These are phyloP conservation scores for Pseudozyma thailandica DNA, from an alignment of 1,284 basidiomycete species.

Conservation along the genomic window DNA sequence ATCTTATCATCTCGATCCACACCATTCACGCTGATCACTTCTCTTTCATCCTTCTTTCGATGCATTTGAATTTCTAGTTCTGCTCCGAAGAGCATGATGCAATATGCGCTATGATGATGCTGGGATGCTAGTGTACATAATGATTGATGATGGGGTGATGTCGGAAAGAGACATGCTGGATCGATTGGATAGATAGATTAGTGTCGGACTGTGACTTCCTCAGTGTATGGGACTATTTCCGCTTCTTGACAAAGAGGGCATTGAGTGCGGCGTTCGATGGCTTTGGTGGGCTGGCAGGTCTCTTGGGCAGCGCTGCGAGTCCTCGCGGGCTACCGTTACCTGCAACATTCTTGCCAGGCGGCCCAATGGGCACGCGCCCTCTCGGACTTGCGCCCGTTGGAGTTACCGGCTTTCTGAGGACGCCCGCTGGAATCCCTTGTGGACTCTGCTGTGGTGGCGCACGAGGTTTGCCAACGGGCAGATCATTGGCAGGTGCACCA, in stretches of 20 bases:
- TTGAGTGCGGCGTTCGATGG: conserved; percentile 47
- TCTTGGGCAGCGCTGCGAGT: conserved; percentile 23
- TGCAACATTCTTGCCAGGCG: conserved; percentile 7
- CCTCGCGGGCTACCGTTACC: conserved; percentile 24
- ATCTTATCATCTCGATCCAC: too few relatives aligned
- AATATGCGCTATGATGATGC: background rate
- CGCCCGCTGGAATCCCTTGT: conserved; percentile 9
- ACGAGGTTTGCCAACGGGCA: conserved; percentile 27
- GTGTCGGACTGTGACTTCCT: too few relatives aligned
- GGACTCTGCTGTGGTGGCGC: conserved; percentile 16
- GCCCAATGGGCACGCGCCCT: conserved; percentile 14
- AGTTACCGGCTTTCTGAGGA: conserved; percentile 19
- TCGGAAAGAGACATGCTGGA: background rate
- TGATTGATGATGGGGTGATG: background rate
- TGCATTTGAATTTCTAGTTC: too few relatives aligned
- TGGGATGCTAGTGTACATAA: conserved; percentile 8
- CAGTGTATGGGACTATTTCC: conserved; percentile 12
- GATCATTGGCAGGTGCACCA: conserved; percentile 9
- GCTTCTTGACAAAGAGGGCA: conserved; percentile 49
- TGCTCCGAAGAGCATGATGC: too few relatives aligned
- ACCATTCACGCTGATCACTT: too few relatives aligned
- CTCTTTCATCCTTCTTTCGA: too few relatives aligned
- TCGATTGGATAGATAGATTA: too few relatives aligned
- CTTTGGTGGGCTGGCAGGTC: conserved; percentile 39
- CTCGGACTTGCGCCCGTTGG: conserved; percentile 20